These are phyloP conservation scores for Roridomyces roridus DNA, from an alignment of 768 basidiomycete genomes.

Conservation along the genomic window DNA sequence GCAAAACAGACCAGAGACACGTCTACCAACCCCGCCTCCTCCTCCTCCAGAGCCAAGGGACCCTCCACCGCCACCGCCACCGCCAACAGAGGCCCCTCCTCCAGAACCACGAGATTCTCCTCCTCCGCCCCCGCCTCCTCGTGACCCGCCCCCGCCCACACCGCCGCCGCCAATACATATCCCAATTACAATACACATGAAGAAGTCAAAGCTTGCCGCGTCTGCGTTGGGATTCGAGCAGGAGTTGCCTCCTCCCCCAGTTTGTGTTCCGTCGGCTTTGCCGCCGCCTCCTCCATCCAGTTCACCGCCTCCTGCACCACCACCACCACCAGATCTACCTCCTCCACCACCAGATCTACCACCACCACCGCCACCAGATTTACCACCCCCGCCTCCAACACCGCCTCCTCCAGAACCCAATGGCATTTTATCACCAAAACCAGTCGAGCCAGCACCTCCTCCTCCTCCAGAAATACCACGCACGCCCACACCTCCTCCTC, in stretches of 20 bases:
- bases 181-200: constrained; percentile 20
- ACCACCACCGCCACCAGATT: constrained; percentile 11
- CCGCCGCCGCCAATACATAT: constrained; percentile 18
- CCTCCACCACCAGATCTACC: constrained; percentile 4
- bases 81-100: constrained; percentile 31
- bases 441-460: constrained; percentile 14
- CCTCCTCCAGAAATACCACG: constrained; percentile 18
- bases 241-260: not conserved
- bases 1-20: constrained; percentile 20
- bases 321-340: constrained; percentile 1
- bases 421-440: constrained; percentile 1
- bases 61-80: constrained; percentile 45
- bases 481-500: constrained; percentile 19
- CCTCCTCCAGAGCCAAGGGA: constrained; percentile 15
- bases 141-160: constrained; percentile 30
- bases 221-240: no score
- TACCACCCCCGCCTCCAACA: constrained; percentile 11
- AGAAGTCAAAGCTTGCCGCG: constrained; percentile 1
- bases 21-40: constrained; percentile 32
- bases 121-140: constrained; percentile 37
- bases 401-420: constrained; percentile 3
- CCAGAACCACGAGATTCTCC: constrained; percentile 46
- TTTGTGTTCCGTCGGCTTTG: constrained; percentile 27
- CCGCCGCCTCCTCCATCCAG: constrained; percentile 36
- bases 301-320: constrained; percentile 16